These are phyloP conservation scores for Parasarocladium wereldwijsianum DNA, from an alignment of 2,329 filamentous ascomycete genomes.

Conservation along the genomic window DNA sequence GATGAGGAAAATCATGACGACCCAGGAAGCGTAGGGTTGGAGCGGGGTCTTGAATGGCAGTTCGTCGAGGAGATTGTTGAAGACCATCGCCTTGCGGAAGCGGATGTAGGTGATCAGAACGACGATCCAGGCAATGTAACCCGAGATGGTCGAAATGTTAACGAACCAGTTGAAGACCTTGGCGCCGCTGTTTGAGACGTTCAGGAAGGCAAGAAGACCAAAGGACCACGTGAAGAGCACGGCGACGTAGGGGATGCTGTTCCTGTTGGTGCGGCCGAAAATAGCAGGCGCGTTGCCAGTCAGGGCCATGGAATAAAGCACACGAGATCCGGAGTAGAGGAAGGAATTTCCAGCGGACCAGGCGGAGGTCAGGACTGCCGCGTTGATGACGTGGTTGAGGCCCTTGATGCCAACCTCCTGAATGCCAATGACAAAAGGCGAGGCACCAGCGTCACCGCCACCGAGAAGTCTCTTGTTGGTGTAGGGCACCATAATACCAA, in stretches of 20 bases:
- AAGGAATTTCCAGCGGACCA: constrained; percentile 47
- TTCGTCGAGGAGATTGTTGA: constrained; percentile 32
- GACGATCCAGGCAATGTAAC: constrained; percentile 45
- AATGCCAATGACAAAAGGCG: constrained; percentile 54
- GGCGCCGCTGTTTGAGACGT: constrained; percentile 45
- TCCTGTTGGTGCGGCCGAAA: constrained; percentile 44
- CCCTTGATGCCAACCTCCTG: constrained; percentile 46
- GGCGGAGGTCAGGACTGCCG: constrained; percentile 50
- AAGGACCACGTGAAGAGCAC: constrained; percentile 41
- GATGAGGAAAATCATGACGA: constrained; percentile 39
- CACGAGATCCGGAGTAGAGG: constrained; percentile 53
- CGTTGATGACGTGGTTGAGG: constrained; percentile 54
- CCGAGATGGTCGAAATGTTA: constrained; percentile 51
- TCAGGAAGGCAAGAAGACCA: constrained; percentile 55
- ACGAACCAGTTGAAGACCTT: constrained; percentile 58
- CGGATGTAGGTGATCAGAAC: constrained; percentile 44
- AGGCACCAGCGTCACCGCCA: constrained; percentile 36
- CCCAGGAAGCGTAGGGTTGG: constrained; percentile 51
- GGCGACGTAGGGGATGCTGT: constrained; percentile 43
- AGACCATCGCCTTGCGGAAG: constrained; percentile 40
- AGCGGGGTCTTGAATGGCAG: constrained; percentile 37
- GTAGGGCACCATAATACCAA: constrained; percentile 49
- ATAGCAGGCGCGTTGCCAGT: constrained; percentile 49
- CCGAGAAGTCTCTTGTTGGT: constrained; percentile 46
- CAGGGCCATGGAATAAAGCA: constrained; percentile 54